phyloP scores from a whole-genome alignment of 139 green algal genomes.

The Yamagishiella unicocca region DNA sequence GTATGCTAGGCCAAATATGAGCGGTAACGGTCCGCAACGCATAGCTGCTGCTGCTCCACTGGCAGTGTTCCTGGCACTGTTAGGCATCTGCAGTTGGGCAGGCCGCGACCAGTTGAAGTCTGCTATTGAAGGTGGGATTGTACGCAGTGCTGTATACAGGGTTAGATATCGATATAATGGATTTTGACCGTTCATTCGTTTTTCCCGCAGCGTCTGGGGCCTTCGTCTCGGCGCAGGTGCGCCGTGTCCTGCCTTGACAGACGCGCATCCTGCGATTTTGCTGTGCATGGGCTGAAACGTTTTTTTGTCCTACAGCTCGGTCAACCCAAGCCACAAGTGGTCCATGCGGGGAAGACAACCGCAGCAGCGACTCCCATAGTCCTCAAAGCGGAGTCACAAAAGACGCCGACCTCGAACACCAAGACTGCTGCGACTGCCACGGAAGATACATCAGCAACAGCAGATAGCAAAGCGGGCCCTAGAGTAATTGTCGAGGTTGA shows the following conservation, averaged over 20 bases:
- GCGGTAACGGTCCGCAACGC: not conserved
- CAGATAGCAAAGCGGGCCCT: too few relatives aligned
- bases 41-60: conserved; percentile 7
- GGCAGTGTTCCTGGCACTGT: not conserved
- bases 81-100: not conserved
- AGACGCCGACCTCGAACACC: too few relatives aligned
- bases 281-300: too few relatives aligned
- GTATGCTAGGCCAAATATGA: conserved; percentile 6
- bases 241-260: not conserved
- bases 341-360: not conserved
- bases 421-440: too few relatives aligned
- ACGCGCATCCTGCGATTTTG: too few relatives aligned
- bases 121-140: not conserved
- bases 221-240: conserved; percentile 32
- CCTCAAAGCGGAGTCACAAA: too few relatives aligned
- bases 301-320: conserved; percentile 6
- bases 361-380: not conserved
- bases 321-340: not conserved
- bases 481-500: conserved; percentile 25
- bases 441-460: not conserved
- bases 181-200: not conserved
- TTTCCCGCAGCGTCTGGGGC: conserved; percentile 10
- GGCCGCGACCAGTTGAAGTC: conserved; percentile 4
- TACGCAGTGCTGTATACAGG: not conserved
- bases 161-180: too few relatives aligned